A percentile compares a stretch with the other conserved stretches of the same genome.
These are phyloP conservation scores for Byssoonygena ceratinophila DNA, from an alignment of 2,329 filamentous ascomycete genomes.

Conservation along the genomic window DNA sequence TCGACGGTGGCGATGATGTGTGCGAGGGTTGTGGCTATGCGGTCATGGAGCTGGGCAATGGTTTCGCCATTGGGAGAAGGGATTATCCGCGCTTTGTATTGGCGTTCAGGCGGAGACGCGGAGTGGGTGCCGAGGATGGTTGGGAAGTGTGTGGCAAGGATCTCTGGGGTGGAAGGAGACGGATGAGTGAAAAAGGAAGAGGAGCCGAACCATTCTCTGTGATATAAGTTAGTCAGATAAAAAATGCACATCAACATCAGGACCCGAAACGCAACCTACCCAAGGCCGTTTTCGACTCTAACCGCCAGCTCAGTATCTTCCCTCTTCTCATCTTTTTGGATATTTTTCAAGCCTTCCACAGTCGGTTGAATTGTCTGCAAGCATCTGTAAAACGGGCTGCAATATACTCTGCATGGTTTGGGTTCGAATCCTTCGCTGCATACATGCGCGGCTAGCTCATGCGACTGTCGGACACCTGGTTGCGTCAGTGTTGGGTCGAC, in stretches of 20 bases:
- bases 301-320: constrained; percentile 31
- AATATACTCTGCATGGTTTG: constrained; percentile 54
- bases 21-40: constrained; percentile 59
- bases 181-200: constrained; percentile 75
- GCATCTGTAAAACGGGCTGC: constrained; percentile 77
- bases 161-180: constrained; percentile 53
- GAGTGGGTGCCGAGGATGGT: constrained; percentile 32
- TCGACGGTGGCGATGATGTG: constrained; percentile 65
- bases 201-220: constrained; percentile 77
- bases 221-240: too few relatives aligned
- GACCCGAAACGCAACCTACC: too few relatives aligned
- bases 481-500: constrained; percentile 79
- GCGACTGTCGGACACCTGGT: constrained; percentile 73
- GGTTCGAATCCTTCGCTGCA: constrained; percentile 24
- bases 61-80: constrained; percentile 69
- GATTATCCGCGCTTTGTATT: constrained; percentile 53
- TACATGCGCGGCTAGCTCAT: constrained; percentile 53
- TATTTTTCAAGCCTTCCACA: constrained; percentile 34
- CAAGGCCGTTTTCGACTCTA: constrained; percentile 44
- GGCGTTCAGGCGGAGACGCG: constrained; percentile 24
- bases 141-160: constrained; percentile 56
- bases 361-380: constrained; percentile 69
- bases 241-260: too few relatives aligned
- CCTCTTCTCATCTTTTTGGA: constrained; percentile 26
- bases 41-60: constrained; percentile 66